Evolutionary conservation across 2,329 filamentous ascomycete genomes (phyloP).

Genomic region (Apiospora hydei): DNA sequence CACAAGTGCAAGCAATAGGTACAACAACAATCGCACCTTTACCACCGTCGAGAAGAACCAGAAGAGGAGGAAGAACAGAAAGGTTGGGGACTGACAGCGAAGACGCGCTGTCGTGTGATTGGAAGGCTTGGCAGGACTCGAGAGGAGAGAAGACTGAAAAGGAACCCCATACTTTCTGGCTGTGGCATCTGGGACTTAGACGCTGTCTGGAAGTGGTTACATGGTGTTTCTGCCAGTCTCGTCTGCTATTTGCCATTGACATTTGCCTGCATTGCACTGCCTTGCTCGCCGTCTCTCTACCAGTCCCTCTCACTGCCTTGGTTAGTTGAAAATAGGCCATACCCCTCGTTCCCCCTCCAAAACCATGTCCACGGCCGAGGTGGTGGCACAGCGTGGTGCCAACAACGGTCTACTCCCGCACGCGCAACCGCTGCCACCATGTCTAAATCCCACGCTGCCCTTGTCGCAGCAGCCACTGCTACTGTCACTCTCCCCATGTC

Average conservation of each 20-base stretch:
- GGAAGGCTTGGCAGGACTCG: constrained; percentile 28
- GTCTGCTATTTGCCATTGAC: neutral
- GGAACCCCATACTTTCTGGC: neutral
- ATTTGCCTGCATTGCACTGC: neutral
- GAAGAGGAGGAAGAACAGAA: neutral
- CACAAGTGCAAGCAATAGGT: neutral
- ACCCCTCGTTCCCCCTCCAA: constrained; percentile 21
- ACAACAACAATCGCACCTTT: neutral
- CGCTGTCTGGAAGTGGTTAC: constrained; percentile 13
- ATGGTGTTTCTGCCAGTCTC: constrained; percentile 19
- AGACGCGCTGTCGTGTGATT: neutral
- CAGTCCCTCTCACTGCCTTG: neutral
- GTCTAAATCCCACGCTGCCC: constrained; percentile 16
- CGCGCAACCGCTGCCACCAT: constrained; percentile 31
- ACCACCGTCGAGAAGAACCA: neutral
- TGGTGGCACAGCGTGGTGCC: constrained; percentile 42
- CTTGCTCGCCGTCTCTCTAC: neutral
- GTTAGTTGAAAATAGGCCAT: neutral
- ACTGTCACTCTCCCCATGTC: constrained; percentile 19
- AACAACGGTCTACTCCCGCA: constrained; percentile 37
- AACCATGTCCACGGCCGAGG: constrained; percentile 43
- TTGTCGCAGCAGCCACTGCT: constrained; percentile 25
- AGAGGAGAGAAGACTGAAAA: constrained; percentile 34
- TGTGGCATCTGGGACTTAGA: neutral
- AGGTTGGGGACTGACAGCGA: neutral